These are phyloP conservation scores for Ophiognomonia clavigignenti-juglandacearum DNA, from an alignment of 2,329 filamentous ascomycete genomes.

Conservation along the genomic window DNA sequence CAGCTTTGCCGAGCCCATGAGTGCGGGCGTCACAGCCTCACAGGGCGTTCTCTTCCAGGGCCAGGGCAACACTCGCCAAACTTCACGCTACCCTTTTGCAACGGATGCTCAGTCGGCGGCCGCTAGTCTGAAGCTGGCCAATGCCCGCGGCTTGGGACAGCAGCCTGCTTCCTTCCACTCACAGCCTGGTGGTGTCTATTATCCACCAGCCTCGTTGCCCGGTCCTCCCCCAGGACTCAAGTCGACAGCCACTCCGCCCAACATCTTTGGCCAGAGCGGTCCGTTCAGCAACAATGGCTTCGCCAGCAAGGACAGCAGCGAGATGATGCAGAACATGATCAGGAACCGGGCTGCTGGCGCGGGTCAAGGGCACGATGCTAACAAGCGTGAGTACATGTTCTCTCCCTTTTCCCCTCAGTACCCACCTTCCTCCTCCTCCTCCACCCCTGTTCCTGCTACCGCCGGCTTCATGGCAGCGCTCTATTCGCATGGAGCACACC, in stretches of 20 bases:
- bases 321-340: conserved; percentile 78
- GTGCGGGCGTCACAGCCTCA: conserved; percentile 51
- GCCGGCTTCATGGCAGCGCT: conserved; percentile 86
- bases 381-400: conserved; percentile 98
- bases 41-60: conserved; percentile 46
- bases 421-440: conserved; percentile 73
- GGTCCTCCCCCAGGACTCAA: conserved; percentile 94
- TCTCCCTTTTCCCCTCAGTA: conserved; percentile 88
- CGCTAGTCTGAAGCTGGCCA: conserved; percentile 68
- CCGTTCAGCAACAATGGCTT: conserved; percentile 73
- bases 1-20: conserved; percentile 56
- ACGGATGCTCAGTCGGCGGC: conserved; percentile 65
- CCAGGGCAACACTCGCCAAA: conserved; percentile 69
- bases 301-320: conserved; percentile 65
- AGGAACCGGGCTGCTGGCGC: conserved; percentile 63
- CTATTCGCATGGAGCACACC: conserved; percentile 83
- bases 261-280: conserved; percentile 89
- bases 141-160: conserved; percentile 69
- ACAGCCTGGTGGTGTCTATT: conserved; percentile 66
- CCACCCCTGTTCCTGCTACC: conserved; percentile 75
- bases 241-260: conserved; percentile 88
- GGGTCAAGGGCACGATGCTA: conserved; percentile 72
- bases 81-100: conserved; percentile 82
- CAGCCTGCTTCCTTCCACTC: conserved; percentile 71
- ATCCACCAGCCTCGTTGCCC: conserved; percentile 71